Conservation (phyloP, 2,329 filamentous ascomycete species). For the Venturia pyrina region DNA sequence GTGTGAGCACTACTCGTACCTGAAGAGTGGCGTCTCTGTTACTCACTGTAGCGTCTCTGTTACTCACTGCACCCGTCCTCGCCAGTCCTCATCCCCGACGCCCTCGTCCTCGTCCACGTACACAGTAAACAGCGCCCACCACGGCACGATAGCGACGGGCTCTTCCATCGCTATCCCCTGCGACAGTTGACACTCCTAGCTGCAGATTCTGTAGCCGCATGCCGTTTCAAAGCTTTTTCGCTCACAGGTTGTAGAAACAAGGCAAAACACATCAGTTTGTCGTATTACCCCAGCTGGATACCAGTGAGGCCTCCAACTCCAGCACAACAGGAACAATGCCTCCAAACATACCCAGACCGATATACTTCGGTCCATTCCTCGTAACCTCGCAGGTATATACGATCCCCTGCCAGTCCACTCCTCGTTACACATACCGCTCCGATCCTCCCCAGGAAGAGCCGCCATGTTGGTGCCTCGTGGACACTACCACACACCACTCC, state of each 20-base stretch:
- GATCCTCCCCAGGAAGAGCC: not conserved
- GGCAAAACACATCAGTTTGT: not conserved
- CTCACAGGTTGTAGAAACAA: not conserved
- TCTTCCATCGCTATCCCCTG: slow-evolving; percentile 1
- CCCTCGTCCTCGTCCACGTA: too few species aligned
- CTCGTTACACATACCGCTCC: not conserved
- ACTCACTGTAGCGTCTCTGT: too few species aligned
- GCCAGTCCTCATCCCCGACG: too few species aligned
- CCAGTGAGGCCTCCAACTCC: not conserved
- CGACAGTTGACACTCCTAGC: not conserved
- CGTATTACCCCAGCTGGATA: too few species aligned
- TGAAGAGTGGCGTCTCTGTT: too few species aligned
- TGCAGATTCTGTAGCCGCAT: not conserved
- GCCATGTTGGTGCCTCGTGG: not conserved
- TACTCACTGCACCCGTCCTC: too few species aligned
- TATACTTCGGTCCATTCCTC: slow-evolving; percentile 67
- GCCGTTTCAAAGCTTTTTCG: not conserved
- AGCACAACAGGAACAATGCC: not conserved
- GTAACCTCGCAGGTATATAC: slow-evolving; percentile 59
- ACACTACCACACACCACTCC: not conserved
- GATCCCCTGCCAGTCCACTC: not conserved
- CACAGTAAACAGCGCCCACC: not conserved
- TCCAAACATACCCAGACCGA: slow-evolving; percentile 22
- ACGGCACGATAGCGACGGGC: not conserved
- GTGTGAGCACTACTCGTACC: too few species aligned